Conservation (phyloP, 148 eudicot species). For the Fagopyrum tataricum region DNA sequence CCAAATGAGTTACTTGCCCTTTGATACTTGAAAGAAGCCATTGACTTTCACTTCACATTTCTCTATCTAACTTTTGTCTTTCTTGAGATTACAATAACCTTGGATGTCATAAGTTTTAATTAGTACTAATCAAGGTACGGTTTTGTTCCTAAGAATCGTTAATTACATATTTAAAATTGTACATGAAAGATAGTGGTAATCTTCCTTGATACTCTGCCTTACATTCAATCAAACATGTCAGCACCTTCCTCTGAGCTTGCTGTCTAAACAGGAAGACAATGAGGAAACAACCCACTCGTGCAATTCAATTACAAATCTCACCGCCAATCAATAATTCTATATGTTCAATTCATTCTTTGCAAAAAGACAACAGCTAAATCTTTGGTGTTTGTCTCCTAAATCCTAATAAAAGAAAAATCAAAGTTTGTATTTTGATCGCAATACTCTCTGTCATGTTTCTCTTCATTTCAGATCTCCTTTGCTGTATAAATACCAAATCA, state of each 20-base stretch:
- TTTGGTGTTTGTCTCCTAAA: background rate
- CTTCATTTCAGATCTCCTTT: background rate
- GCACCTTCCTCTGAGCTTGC: slow-evolving; percentile 10
- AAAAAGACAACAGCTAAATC: slow-evolving; percentile 5
- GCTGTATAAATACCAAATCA: background rate
- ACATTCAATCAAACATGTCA: background rate
- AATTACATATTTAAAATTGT: background rate
- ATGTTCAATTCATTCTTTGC: background rate
- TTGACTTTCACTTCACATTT: background rate
- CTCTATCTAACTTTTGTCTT: background rate
- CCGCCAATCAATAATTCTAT: background rate
- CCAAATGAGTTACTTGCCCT: background rate
- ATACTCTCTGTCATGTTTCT: background rate
- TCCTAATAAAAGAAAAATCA: background rate
- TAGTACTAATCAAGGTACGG: background rate
- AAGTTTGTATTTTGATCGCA: background rate
- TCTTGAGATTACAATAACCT: background rate
- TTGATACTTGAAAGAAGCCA: background rate
- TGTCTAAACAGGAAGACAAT: background rate
- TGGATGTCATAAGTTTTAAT: background rate
- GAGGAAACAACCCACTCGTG: slow-evolving; percentile 13
- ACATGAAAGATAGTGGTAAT: slow-evolving; percentile 2
- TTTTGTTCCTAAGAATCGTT: background rate
- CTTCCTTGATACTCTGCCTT: background rate
- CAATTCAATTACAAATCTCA: slow-evolving; percentile 11